These are phyloP conservation scores for Stevia rebaudiana DNA, from an alignment of 140 eudicot species.

Conservation along the genomic window DNA sequence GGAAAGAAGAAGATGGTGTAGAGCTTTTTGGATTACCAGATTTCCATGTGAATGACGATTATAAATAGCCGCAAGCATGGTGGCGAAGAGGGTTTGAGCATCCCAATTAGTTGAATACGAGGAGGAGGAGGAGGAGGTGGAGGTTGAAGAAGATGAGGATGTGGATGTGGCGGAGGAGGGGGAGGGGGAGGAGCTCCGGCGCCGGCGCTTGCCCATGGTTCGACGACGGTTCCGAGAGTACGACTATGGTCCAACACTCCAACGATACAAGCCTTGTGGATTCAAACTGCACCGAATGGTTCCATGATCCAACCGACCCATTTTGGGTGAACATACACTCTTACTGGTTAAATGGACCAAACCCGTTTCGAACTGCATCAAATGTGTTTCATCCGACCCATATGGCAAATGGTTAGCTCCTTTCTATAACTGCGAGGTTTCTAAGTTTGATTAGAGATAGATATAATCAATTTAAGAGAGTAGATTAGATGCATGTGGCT, in stretches of 20 bases:
- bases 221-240: background rate
- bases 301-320: background rate
- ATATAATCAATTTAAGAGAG: too few relatives aligned
- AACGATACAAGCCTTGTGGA: background rate
- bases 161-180: constrained; percentile 3
- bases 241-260: background rate
- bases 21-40: constrained; percentile 28
- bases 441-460: too few relatives aligned
- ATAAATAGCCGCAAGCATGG: constrained; percentile 38
- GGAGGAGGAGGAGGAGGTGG: constrained; percentile 1
- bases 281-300: background rate
- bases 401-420: too few relatives aligned
- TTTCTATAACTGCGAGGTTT: too few relatives aligned
- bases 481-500: too few relatives aligned
- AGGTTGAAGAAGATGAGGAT: constrained; percentile 10
- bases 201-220: constrained; percentile 30
- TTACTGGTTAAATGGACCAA: too few relatives aligned
- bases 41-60: constrained; percentile 9
- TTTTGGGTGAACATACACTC: too few relatives aligned
- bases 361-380: too few relatives aligned
- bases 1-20: constrained; percentile 30
- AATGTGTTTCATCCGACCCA: too few relatives aligned
- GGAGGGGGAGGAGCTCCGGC: constrained; percentile 8
- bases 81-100: constrained; percentile 21
- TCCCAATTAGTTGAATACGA: background rate